Evolutionary conservation across 495 filamentous ascomycete species (phyloP).

Genomic region (Penicillium nucicola): DNA sequence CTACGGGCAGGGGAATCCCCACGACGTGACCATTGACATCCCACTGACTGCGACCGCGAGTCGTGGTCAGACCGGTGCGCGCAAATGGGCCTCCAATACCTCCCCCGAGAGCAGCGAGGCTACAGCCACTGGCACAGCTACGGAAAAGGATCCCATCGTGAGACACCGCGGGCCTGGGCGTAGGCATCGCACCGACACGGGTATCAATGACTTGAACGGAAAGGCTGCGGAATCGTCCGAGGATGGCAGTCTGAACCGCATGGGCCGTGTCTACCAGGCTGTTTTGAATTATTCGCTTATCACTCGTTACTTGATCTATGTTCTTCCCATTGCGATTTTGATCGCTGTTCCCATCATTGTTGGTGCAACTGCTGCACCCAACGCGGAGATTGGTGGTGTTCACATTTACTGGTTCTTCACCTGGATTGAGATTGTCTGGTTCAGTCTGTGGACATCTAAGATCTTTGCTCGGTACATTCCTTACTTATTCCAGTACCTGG

Average conservation of each 20-base stretch:
- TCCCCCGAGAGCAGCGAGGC: constrained; percentile 7
- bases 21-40: constrained; percentile 60
- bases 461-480: constrained; percentile 77
- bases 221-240: constrained; percentile 46
- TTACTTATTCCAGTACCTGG: constrained; percentile 77
- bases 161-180: constrained; percentile 39
- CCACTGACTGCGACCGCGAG: constrained; percentile 45
- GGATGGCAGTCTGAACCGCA: constrained; percentile 65
- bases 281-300: constrained; percentile 81
- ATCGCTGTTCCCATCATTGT: constrained; percentile 82
- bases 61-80: constrained; percentile 43
- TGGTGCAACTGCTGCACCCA: constrained; percentile 51
- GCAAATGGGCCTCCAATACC: constrained; percentile 33
- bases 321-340: constrained; percentile 70
- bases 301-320: constrained; percentile 86
- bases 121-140: neutral
- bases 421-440: constrained; percentile 92
- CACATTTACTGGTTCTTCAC: constrained; percentile 75
- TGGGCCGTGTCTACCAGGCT: constrained; percentile 86
- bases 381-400: constrained; percentile 61
- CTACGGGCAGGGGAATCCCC: constrained; percentile 43
- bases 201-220: constrained; percentile 45
- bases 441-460: constrained; percentile 84
- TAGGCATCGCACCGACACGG: constrained; percentile 41
- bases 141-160: constrained; percentile 49